A percentile compares a stretch with the other conserved stretches of the same genome.
Conservation (phyloP, 2,329 filamentous ascomycete species). For the Trichoderma simmonsii region DNA sequence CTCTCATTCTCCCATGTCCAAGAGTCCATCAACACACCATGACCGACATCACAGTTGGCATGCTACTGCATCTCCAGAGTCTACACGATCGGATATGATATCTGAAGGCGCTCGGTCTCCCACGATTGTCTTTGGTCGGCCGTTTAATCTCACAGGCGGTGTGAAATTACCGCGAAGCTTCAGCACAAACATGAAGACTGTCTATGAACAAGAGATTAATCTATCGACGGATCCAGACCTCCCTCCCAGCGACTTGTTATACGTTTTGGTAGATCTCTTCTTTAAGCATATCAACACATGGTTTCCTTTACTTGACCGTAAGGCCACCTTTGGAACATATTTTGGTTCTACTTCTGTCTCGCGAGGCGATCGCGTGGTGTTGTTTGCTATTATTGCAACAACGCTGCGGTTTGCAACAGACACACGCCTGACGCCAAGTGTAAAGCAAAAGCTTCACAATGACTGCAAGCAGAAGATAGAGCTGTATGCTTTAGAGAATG, state of each 20-base stretch:
- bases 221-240: background rate
- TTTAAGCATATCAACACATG: background rate
- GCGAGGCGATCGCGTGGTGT: background rate
- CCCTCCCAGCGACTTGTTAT: background rate
- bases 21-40: background rate
- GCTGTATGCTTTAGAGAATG: background rate
- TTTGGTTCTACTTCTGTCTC: background rate
- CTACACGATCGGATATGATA: background rate
- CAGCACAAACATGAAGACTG: background rate
- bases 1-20: background rate
- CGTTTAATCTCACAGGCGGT: background rate
- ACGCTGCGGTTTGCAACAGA: background rate
- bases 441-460: background rate
- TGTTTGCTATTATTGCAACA: background rate
- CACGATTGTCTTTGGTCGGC: background rate
- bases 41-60: background rate
- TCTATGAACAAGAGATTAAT: background rate
- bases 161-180: background rate
- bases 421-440: background rate
- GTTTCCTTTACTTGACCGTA: background rate
- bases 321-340: background rate
- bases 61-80: background rate
- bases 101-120: background rate
- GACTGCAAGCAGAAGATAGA: background rate
- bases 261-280: background rate